These are phyloP conservation scores for Trebouxia sp. DNA, from an alignment of 139 green algal species.

Conservation along the genomic window DNA sequence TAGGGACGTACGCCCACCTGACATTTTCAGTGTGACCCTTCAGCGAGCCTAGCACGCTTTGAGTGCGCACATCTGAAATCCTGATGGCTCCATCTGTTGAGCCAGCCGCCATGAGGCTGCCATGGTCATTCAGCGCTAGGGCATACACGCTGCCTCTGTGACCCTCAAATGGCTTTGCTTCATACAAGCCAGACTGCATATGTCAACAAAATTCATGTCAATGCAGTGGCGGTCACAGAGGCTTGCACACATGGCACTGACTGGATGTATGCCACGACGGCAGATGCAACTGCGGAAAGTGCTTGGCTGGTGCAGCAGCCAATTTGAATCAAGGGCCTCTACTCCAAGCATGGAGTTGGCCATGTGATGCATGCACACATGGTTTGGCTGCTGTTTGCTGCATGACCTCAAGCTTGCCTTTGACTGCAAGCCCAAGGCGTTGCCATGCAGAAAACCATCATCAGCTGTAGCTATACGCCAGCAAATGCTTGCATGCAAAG, in stretches of 20 bases:
- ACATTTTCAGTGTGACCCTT: conserved; percentile 85
- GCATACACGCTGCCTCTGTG: conserved; percentile 78
- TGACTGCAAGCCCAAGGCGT: neutral
- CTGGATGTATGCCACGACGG: neutral
- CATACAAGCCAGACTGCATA: neutral
- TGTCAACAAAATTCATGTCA: neutral
- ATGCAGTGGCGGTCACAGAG: neutral
- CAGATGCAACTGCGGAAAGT: neutral
- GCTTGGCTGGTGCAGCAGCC: neutral
- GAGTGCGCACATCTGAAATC: conserved; percentile 72
- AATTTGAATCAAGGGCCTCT: too few species aligned
- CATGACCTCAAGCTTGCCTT: neutral
- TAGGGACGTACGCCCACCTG: conserved; percentile 38
- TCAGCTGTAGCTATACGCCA: neutral
- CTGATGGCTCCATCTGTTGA: conserved; percentile 65
- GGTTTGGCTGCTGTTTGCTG: neutral
- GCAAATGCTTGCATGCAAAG: neutral
- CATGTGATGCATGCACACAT: neutral
- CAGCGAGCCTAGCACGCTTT: conserved; percentile 70
- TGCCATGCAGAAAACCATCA: neutral
- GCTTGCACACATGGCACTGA: neutral
- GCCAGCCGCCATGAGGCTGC: conserved; percentile 71
- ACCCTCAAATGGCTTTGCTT: conserved; percentile 4
- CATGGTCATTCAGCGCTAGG: conserved; percentile 65
- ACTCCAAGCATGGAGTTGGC: neutral